These are phyloP conservation scores for Pleochaeta shiraiana DNA, from an alignment of 2,329 filamentous ascomycete species.

Conservation along the genomic window DNA sequence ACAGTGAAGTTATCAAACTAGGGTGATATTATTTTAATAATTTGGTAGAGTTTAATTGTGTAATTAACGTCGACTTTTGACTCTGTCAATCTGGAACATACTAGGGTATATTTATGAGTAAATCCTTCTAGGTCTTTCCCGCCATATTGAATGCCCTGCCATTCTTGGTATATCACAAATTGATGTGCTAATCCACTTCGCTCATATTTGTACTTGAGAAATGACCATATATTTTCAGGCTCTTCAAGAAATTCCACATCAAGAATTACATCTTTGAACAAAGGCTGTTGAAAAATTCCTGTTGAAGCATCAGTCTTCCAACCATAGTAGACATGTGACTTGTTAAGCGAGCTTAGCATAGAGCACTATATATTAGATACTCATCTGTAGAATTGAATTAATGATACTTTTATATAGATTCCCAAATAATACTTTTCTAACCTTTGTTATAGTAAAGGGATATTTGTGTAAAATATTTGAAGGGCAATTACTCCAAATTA, in stretches of 20 bases:
- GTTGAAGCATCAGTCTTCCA: not conserved
- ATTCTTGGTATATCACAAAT: not conserved
- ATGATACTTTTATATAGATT: no score
- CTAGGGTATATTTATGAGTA: not conserved
- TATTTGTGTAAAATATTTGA: no score
- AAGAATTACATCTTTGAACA: not conserved
- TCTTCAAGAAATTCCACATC: not conserved
- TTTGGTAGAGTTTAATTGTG: not conserved
- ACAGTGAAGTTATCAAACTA: not conserved
- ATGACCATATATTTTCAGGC: not conserved
- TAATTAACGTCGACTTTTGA: not conserved
- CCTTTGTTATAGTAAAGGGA: no score
- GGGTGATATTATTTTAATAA: not conserved
- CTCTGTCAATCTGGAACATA: not conserved
- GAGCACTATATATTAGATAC: no score
- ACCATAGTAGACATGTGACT: no score
- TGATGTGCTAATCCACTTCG: not conserved
- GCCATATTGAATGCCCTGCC: not conserved
- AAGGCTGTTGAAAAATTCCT: not conserved
- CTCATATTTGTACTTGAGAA: not conserved
- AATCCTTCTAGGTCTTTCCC: not conserved
- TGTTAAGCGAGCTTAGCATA: no score
- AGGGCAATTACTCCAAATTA: no score
- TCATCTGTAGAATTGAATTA: no score
- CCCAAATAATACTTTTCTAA: no score